phyloP scores from a whole-genome alignment of 2,329 filamentous ascomycete species.

The Colletotrichum limetticola region DNA sequence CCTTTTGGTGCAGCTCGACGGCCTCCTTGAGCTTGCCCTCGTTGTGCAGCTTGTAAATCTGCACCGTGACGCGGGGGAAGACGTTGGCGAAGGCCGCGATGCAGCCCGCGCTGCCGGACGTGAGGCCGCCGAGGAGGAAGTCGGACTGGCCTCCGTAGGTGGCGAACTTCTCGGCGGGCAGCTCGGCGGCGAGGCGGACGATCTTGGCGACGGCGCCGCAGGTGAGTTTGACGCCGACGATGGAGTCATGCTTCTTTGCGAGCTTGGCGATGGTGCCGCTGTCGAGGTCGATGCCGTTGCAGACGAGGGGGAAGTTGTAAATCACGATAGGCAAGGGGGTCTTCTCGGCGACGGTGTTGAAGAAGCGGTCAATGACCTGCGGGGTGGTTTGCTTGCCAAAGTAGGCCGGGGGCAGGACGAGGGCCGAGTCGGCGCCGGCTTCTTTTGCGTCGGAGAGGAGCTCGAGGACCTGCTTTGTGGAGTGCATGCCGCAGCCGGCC shows the following conservation, averaged over 20 bases:
- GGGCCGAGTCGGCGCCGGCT: slow-evolving; percentile 70
- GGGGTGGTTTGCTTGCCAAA: slow-evolving; percentile 71
- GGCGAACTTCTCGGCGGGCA: slow-evolving; percentile 68
- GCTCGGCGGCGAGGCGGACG: slow-evolving; percentile 64
- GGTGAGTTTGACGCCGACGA: slow-evolving; percentile 74
- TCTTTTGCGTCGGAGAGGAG: slow-evolving; percentile 66
- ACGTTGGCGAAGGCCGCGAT: slow-evolving; percentile 73
- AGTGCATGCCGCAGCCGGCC: slow-evolving; percentile 73
- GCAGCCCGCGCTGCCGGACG: slow-evolving; percentile 67
- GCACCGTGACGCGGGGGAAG: slow-evolving; percentile 66
- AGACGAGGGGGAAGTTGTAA: slow-evolving; percentile 77
- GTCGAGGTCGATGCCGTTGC: slow-evolving; percentile 75
- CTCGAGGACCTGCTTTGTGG: slow-evolving; percentile 71
- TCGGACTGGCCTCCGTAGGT: slow-evolving; percentile 80
- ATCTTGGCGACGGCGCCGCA: slow-evolving; percentile 79
- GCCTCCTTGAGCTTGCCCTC: slow-evolving; percentile 68
- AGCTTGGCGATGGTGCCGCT: slow-evolving; percentile 68
- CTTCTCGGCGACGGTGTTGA: slow-evolving; percentile 62
- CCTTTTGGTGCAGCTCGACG: slow-evolving; percentile 67
- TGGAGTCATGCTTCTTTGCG: slow-evolving; percentile 59
- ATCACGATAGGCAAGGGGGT: slow-evolving; percentile 68
- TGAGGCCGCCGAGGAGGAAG: slow-evolving; percentile 72
- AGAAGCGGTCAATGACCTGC: slow-evolving; percentile 69
- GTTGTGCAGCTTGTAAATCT: slow-evolving; percentile 70
- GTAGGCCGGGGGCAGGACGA: slow-evolving; percentile 72